These are phyloP conservation scores for Rosellinia necatrix DNA, from an alignment of 2,329 filamentous ascomycete species.

Conservation along the genomic window DNA sequence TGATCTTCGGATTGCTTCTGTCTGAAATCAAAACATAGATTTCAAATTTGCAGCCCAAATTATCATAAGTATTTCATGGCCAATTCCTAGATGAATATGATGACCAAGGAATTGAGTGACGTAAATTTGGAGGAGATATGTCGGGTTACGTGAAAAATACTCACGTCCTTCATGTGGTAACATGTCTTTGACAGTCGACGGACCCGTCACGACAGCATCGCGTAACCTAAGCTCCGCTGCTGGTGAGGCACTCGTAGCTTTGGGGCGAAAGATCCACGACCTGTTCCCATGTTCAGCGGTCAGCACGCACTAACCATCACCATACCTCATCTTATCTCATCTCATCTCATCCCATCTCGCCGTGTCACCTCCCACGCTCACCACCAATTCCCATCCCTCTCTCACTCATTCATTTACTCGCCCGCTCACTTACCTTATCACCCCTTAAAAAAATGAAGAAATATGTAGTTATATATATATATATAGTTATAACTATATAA, in stretches of 20 bases:
- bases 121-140: no score
- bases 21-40: no score
- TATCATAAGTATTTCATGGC: no score
- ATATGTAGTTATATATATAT: no score
- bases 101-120: background rate
- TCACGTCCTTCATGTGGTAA: constrained; percentile 4
- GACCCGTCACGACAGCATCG: constrained; percentile 27
- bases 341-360: constrained; percentile 3
- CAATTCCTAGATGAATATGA: no score
- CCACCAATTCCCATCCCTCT: no score
- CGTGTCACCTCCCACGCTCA: no score
- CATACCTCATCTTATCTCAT: background rate
- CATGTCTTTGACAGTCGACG: constrained; percentile 38
- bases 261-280: constrained; percentile 52
- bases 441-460: constrained; percentile 5
- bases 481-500: no score
- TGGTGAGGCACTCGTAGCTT: constrained; percentile 33
- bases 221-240: constrained; percentile 25
- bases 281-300: constrained; percentile 14
- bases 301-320: background rate
- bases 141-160: background rate
- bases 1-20: no score
- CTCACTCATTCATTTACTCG: no score
- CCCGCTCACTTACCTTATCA: no score
- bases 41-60: no score